Evolutionary conservation across 176 grass and related monocot genomes (phyloP).

Genomic region (Eleusine indica): DNA sequence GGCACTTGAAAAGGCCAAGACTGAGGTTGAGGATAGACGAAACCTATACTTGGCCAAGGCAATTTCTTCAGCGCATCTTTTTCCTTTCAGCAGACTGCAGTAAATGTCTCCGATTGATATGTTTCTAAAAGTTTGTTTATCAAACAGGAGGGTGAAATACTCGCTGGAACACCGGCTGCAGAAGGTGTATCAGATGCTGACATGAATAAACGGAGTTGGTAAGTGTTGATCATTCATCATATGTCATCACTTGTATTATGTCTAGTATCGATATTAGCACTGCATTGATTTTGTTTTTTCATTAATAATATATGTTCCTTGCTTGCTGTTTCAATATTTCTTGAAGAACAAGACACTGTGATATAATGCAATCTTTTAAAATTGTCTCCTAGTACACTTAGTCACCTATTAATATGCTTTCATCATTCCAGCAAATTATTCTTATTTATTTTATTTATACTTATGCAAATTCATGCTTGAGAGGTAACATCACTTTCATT

Average conservation of each 20-base stretch:
- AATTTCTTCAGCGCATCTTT: constrained; percentile 15
- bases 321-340: constrained; percentile 5
- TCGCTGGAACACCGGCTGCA: constrained; percentile 76
- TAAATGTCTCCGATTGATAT: constrained; percentile 9
- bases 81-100: background rate
- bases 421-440: background rate
- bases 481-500: background rate
- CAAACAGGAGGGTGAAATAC: constrained; percentile 87
- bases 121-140: constrained; percentile 36
- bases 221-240: constrained; percentile 38
- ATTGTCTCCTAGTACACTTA: background rate
- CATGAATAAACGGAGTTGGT: constrained; percentile 87
- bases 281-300: constrained; percentile 16
- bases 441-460: background rate
- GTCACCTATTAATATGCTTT: background rate
- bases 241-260: background rate
- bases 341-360: background rate
- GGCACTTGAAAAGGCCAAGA: constrained; percentile 69
- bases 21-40: constrained; percentile 78
- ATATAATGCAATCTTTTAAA: background rate
- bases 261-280: background rate
- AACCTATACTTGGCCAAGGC: constrained; percentile 94
- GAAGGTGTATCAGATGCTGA: constrained; percentile 89
- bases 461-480: constrained; percentile 19
- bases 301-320: background rate